Evolutionary conservation across 768 basidiomycete species (phyloP).

Genomic region (Sporobolomyces pararoseus): DNA sequence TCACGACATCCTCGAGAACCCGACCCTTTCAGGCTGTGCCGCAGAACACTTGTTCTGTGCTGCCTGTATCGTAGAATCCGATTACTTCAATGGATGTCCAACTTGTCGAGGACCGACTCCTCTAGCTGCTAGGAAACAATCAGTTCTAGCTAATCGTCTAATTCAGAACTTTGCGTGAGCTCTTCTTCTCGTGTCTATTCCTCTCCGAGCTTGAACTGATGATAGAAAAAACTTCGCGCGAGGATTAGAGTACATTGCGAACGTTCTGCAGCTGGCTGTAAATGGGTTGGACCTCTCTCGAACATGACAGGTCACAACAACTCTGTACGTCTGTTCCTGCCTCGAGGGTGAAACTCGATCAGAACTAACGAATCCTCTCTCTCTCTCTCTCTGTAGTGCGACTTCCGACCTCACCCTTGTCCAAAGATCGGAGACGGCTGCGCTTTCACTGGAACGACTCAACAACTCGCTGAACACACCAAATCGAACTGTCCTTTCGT

Average conservation of each 20-base stretch:
- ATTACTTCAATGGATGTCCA: background rate
- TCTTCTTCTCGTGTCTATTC: too few relatives aligned
- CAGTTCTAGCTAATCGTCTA: background rate
- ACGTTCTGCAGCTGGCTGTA: background rate
- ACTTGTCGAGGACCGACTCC: background rate
- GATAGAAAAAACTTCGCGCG: too few relatives aligned
- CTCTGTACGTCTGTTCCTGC: background rate
- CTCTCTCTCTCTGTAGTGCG: background rate
- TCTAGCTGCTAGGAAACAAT: background rate
- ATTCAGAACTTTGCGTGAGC: conserved; percentile 2
- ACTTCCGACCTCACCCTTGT: background rate
- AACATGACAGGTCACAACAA: background rate
- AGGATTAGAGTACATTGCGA: conserved; percentile 5
- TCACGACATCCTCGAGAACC: background rate
- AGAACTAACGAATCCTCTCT: too few relatives aligned
- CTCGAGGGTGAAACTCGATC: background rate
- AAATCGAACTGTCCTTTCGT: background rate
- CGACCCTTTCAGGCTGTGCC: background rate
- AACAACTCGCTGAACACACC: background rate
- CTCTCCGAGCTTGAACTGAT: too few relatives aligned
- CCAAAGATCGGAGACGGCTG: background rate
- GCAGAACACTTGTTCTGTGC: background rate
- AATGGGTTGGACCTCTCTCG: background rate
- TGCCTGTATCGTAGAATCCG: background rate
- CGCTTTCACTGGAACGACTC: background rate